A percentile compares a stretch with the other conserved stretches of the same genome.
These are phyloP conservation scores for Lactarius trivialis DNA, from an alignment of 768 basidiomycete genomes.

Conservation along the genomic window DNA sequence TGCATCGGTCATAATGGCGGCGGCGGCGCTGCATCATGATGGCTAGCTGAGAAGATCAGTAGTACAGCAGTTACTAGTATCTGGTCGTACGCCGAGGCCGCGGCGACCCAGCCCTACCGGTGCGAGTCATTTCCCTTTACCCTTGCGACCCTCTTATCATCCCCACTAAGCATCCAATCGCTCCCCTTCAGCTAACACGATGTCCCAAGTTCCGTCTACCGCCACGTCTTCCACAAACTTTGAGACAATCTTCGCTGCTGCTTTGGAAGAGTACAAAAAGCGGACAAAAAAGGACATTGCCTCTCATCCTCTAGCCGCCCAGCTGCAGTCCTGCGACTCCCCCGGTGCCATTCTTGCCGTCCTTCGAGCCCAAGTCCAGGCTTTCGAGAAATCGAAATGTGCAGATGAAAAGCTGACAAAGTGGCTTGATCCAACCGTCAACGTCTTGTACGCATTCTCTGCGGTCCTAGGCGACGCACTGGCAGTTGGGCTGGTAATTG, in stretches of 20 bases:
- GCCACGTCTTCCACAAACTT: background rate
- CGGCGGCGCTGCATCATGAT: too few relatives aligned
- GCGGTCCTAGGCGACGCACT: background rate
- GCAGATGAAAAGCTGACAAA: background rate
- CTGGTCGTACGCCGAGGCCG: too few relatives aligned
- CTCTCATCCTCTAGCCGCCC: background rate
- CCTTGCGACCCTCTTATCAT: too few relatives aligned
- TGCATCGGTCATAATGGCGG: too few relatives aligned
- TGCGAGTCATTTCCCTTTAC: too few relatives aligned
- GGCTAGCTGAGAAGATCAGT: too few relatives aligned
- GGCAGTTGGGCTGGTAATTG: background rate
- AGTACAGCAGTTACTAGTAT: too few relatives aligned
- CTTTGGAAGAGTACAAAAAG: background rate
- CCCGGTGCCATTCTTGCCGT: background rate
- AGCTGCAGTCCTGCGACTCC: background rate
- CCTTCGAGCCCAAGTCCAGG: background rate
- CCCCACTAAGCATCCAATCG: background rate
- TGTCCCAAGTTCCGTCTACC: background rate
- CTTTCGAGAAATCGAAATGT: background rate
- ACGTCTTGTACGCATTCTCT: background rate
- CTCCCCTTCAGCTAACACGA: background rate
- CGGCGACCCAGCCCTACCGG: too few relatives aligned
- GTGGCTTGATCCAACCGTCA: background rate
- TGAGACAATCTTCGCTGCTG: background rate
- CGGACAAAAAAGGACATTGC: background rate